These are phyloP conservation scores for Rhodotorula mucilaginosa DNA, from an alignment of 1,284 basidiomycete genomes.

Conservation along the genomic window DNA sequence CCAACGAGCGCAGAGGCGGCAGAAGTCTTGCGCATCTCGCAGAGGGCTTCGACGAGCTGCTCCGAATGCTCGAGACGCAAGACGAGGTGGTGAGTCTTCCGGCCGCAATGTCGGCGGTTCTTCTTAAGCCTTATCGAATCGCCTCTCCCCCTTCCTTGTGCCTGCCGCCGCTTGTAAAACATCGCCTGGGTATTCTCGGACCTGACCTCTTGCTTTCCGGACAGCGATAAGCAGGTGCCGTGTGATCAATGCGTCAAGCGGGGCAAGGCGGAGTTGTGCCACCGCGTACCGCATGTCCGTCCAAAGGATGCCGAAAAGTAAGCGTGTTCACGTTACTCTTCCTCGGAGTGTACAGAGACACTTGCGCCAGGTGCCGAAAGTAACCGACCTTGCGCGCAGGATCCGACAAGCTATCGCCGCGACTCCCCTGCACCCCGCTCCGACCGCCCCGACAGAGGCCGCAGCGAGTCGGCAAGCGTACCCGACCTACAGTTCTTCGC, in stretches of 20 bases:
- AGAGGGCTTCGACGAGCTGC: conserved; percentile 13
- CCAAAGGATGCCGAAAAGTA: conserved; percentile 13
- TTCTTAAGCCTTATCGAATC: not conserved
- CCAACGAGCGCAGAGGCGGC: not conserved
- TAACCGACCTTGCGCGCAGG: not conserved
- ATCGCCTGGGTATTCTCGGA: too few species aligned
- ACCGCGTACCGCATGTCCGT: conserved; percentile 16
- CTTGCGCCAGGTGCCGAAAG: not conserved
- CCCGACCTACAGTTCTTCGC: not conserved
- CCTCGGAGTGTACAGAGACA: too few species aligned
- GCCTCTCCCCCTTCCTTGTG: too few species aligned
- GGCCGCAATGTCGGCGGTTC: not conserved
- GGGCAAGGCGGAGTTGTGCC: conserved; percentile 19
- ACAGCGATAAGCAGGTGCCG: conserved; percentile 21
- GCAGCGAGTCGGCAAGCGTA: not conserved
- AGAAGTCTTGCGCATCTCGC: conserved; percentile 15
- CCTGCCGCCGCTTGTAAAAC: too few species aligned
- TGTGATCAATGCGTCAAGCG: conserved; percentile 20
- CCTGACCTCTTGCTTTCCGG: too few species aligned
- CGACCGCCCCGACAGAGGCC: too few species aligned
- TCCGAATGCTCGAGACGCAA: conserved; percentile 15
- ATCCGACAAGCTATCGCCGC: not conserved
- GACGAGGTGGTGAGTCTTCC: not conserved
- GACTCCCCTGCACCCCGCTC: not conserved
- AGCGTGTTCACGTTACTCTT: not conserved